Conservation (phyloP, 805 yeast species). For the Nakazawaea anatomiae region DNA sequence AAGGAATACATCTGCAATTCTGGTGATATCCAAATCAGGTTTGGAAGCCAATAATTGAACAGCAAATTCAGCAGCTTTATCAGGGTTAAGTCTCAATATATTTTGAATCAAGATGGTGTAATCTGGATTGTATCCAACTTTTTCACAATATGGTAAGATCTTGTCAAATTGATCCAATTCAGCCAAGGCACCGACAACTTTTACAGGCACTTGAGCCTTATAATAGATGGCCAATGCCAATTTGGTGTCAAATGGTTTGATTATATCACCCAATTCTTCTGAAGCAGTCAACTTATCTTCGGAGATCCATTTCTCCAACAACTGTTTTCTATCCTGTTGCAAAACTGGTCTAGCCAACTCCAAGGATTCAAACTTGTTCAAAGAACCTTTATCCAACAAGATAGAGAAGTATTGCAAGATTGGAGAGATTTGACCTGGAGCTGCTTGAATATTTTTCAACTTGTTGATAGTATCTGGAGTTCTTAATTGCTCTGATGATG, state of each 20-base stretch:
- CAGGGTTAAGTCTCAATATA: constrained; percentile 90
- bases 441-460: constrained; percentile 83
- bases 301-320: constrained; percentile 93
- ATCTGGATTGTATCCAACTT: constrained; percentile 85
- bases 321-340: constrained; percentile 89
- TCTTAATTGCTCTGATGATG: constrained; percentile 87
- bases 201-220: constrained; percentile 74
- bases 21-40: constrained; percentile 74
- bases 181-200: constrained; percentile 88
- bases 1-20: constrained; percentile 87
- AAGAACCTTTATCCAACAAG: constrained; percentile 83
- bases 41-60: constrained; percentile 63
- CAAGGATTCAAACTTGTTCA: constrained; percentile 88
- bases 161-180: constrained; percentile 96
- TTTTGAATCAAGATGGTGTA: constrained; percentile 85
- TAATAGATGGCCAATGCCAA: constrained; percentile 88
- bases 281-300: constrained; percentile 91
- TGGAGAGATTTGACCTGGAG: constrained; percentile 94
- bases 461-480: constrained; percentile 92
- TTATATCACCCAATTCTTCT: constrained; percentile 97
- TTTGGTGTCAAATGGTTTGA: constrained; percentile 79
- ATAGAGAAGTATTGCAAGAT: constrained; percentile 89
- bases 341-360: constrained; percentile 94
- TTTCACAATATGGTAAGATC: constrained; percentile 88
- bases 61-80: constrained; percentile 96